phyloP scores from a whole-genome alignment of 2,329 filamentous ascomycete species.

The Pseudogymnoascus sp. region DNA sequence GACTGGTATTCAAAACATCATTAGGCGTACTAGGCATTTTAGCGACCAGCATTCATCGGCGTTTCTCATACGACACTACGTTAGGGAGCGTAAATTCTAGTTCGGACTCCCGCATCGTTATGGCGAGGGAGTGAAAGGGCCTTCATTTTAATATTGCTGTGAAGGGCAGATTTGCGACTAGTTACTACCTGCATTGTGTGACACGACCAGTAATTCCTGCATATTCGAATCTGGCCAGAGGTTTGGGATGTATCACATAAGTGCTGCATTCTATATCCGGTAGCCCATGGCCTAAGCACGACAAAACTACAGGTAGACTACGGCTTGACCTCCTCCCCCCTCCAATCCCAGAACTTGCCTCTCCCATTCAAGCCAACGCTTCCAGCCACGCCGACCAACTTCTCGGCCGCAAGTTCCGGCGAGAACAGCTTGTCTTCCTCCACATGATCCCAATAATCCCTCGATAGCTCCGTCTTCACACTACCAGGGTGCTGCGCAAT shows the following conservation, averaged over 20 bases:
- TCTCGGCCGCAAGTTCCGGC: slow-evolving; percentile 57
- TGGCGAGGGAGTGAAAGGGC: not conserved
- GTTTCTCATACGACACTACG: not conserved
- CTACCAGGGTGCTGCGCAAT: slow-evolving; percentile 73
- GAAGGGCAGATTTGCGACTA: not conserved
- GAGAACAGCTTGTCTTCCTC: slow-evolving; percentile 55
- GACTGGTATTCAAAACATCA: not conserved
- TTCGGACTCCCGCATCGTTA: not conserved
- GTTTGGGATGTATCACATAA: not conserved
- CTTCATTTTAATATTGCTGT: not conserved
- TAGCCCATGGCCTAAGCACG: not conserved
- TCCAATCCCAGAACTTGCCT: slow-evolving; percentile 63
- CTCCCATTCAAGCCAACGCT: slow-evolving; percentile 41
- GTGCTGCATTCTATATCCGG: not conserved
- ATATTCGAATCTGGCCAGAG: not conserved
- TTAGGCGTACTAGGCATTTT: slow-evolving; percentile 1
- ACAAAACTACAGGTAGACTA: not conserved
- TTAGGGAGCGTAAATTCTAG: not conserved
- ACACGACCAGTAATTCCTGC: not conserved
- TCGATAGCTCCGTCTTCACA: slow-evolving; percentile 65
- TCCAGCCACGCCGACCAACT: slow-evolving; percentile 51
- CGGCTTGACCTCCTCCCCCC: slow-evolving; percentile 47
- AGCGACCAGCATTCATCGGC: not conserved
- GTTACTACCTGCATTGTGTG: not conserved
- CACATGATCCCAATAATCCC: slow-evolving; percentile 62